These are phyloP conservation scores for Erodium texanum DNA, from an alignment of 441 rosid genomes.

Conservation along the genomic window DNA sequence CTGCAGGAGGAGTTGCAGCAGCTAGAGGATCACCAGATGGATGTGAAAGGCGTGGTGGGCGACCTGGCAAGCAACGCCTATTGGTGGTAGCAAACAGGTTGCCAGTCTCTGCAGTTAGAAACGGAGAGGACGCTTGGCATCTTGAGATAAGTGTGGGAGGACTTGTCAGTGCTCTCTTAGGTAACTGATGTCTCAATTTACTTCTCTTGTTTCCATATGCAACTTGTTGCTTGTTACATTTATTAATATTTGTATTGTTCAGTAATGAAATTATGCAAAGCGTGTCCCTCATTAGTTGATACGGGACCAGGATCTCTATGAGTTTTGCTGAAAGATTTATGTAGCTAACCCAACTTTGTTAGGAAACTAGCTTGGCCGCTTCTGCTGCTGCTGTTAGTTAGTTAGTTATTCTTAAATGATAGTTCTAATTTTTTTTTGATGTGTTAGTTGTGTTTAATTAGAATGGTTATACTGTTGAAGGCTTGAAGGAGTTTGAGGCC, in stretches of 20 bases:
- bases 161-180: conserved; percentile 69
- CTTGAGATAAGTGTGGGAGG: conserved; percentile 98
- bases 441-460: conserved; percentile 1
- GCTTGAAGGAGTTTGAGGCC: conserved; percentile 95
- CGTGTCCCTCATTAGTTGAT: not conserved
- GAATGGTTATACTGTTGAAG: conserved; percentile 35
- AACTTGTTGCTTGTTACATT: not conserved
- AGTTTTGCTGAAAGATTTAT: too few species aligned
- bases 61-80: conserved; percentile 72
- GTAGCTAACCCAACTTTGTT: too few species aligned
- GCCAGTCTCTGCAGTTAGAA: conserved; percentile 92
- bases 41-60: conserved; percentile 49
- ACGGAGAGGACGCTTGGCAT: conserved; percentile 93
- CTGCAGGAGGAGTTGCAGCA: conserved; percentile 56
- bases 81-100: conserved; percentile 95
- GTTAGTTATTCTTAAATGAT: not conserved
- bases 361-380: too few species aligned
- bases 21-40: conserved; percentile 36
- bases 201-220: conserved; percentile 18
- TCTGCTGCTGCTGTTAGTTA: too few species aligned
- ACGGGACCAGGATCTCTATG: not conserved
- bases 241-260: conserved; percentile 4
- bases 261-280: not conserved
- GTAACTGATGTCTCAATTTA: not conserved
- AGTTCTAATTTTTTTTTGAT: too few species aligned